Evolutionary conservation across 2,329 filamentous ascomycete species (phyloP).

Genomic region (Pseudogymnoascus sp.): DNA sequence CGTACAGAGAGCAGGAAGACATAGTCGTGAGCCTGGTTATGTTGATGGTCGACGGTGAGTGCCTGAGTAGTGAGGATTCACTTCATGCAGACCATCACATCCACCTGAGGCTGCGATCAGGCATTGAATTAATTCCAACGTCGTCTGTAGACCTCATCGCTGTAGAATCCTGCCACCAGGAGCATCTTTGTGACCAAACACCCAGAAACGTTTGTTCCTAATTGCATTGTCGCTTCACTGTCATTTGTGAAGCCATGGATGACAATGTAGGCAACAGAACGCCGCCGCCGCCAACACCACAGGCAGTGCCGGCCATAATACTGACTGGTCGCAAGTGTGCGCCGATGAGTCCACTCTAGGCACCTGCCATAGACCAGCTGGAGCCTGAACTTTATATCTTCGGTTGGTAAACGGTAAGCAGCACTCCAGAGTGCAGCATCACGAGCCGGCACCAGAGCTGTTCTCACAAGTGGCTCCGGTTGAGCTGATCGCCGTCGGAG

Average conservation of each 20-base stretch:
- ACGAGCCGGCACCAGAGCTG: not conserved
- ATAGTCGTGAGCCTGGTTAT: not conserved
- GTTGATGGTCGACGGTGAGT: not conserved
- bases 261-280: not conserved
- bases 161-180: not conserved
- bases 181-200: slow-evolving; percentile 2
- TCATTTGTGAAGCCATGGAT: not conserved
- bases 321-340: slow-evolving; percentile 35
- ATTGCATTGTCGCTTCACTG: not conserved
- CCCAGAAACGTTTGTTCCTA: not conserved
- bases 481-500: not conserved
- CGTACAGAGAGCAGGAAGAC: not conserved
- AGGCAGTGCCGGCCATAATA: slow-evolving; percentile 69
- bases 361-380: not conserved
- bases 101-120: slow-evolving; percentile 7
- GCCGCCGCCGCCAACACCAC: slow-evolving; percentile 55
- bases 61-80: slow-evolving; percentile 6
- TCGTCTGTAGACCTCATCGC: not conserved
- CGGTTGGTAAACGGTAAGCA: not conserved
- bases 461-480: not conserved
- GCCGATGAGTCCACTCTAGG: slow-evolving; percentile 3
- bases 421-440: not conserved
- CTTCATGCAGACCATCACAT: slow-evolving; percentile 1
- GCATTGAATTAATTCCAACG: slow-evolving; percentile 8
- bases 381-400: not conserved